These are phyloP conservation scores for Lepraria neglecta DNA, from an alignment of 495 filamentous ascomycete genomes.

Conservation along the genomic window DNA sequence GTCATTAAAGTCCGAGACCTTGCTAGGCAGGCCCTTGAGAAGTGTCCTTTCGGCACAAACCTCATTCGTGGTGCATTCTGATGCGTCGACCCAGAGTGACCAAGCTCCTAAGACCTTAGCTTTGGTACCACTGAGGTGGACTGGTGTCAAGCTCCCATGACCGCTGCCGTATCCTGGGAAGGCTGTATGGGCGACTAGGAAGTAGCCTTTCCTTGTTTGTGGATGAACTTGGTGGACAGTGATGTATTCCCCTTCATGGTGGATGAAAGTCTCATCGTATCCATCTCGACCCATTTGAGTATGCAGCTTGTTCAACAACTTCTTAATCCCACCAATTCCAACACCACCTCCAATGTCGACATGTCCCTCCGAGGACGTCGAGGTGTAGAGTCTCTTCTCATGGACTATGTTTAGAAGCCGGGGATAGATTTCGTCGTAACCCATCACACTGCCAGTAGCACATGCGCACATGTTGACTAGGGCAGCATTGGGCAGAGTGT, in stretches of 20 bases:
- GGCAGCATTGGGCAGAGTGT: slow-evolving; percentile 93
- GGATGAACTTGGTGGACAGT: slow-evolving; percentile 95
- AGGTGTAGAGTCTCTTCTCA: slow-evolving; percentile 76
- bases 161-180: slow-evolving; percentile 82
- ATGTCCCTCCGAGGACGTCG: slow-evolving; percentile 56
- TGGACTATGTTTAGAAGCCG: slow-evolving; percentile 82
- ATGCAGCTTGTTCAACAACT: slow-evolving; percentile 86
- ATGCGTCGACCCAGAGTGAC: slow-evolving; percentile 74
- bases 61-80: slow-evolving; percentile 55
- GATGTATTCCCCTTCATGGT: slow-evolving; percentile 92
- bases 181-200: slow-evolving; percentile 90
- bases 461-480: slow-evolving; percentile 93
- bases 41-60: slow-evolving; percentile 60
- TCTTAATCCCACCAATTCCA: slow-evolving; percentile 81
- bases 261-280: slow-evolving; percentile 91
- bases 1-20: slow-evolving; percentile 64
- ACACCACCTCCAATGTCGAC: slow-evolving; percentile 57
- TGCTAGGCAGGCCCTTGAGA: slow-evolving; percentile 74
- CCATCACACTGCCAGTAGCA: slow-evolving; percentile 91
- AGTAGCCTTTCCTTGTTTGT: slow-evolving; percentile 81
- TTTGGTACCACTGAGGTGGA: slow-evolving; percentile 63
- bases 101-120: slow-evolving; percentile 82
- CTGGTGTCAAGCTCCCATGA: slow-evolving; percentile 67
- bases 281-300: slow-evolving; percentile 87
- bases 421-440: slow-evolving; percentile 97